phyloP scores from a whole-genome alignment of 2,329 filamentous ascomycete genomes.

The Fusarium tupiense region DNA sequence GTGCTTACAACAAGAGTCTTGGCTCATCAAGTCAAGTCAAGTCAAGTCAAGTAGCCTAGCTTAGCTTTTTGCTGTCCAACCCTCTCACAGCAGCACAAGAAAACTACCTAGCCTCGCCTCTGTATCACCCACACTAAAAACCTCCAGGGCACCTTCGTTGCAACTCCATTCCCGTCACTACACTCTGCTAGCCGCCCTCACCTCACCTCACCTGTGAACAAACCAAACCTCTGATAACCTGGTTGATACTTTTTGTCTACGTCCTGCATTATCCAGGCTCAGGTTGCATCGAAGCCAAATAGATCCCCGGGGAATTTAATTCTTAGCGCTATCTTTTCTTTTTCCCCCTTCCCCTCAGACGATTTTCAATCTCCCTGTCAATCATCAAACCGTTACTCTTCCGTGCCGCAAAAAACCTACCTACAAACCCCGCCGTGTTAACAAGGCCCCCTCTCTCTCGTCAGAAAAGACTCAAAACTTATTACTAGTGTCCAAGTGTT shows the following conservation, averaged over 20 bases:
- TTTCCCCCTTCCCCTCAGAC: background rate
- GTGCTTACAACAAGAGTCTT: slow-evolving; percentile 6
- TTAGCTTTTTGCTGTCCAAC: background rate
- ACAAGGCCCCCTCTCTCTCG: background rate
- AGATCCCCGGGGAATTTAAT: slow-evolving; percentile 28
- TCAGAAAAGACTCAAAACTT: slow-evolving; percentile 6
- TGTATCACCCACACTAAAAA: slow-evolving; percentile 32
- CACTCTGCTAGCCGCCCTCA: slow-evolving; percentile 25
- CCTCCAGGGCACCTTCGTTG: background rate
- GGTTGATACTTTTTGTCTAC: background rate
- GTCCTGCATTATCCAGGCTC: slow-evolving; percentile 4
- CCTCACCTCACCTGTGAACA: background rate
- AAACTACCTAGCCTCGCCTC: slow-evolving; percentile 8
- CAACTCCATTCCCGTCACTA: slow-evolving; percentile 23
- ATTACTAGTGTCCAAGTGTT: background rate
- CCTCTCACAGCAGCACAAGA: background rate
- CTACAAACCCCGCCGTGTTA: slow-evolving; percentile 1
- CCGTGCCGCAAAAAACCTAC: background rate
- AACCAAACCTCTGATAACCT: background rate
- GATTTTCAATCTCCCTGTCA: background rate
- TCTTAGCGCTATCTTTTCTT: slow-evolving; percentile 21
- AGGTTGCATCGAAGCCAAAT: slow-evolving; percentile 21
- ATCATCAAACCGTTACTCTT: background rate
- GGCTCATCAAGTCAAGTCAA: background rate
- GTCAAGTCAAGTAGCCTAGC: background rate